Evolutionary conservation across 106 monocot genomes (phyloP).

Genomic region (Dendrobium huoshanense): DNA sequence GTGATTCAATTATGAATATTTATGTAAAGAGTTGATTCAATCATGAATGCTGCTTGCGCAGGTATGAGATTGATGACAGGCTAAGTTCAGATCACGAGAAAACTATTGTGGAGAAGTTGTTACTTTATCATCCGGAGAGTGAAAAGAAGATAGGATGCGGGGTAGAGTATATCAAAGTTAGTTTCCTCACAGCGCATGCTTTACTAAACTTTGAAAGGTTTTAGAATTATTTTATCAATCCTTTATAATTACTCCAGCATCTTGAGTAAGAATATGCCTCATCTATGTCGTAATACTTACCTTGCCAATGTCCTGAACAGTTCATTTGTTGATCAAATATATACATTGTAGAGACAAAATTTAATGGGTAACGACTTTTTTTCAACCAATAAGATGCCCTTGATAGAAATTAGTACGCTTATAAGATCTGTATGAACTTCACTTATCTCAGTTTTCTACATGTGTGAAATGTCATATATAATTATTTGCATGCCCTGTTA

Average conservation of each 20-base stretch:
- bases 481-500: neutral
- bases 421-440: neutral
- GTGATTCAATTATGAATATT: neutral
- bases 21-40: neutral
- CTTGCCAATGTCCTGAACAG: neutral
- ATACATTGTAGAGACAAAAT: neutral
- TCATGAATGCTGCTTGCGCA: constrained; percentile 6
- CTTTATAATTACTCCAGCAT: neutral
- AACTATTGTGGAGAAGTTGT: constrained; percentile 15
- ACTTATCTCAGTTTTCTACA: neutral
- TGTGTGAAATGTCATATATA: neutral
- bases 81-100: constrained; percentile 19
- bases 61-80: constrained; percentile 21
- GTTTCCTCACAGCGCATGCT: neutral
- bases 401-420: neutral
- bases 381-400: neutral
- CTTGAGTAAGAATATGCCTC: neutral
- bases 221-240: neutral
- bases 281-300: neutral
- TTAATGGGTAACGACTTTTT: neutral
- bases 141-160: constrained; percentile 17
- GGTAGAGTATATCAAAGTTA: constrained; percentile 22
- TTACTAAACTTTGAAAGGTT: neutral
- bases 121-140: constrained; percentile 18
- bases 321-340: neutral